A percentile compares a stretch with the other conserved stretches of the same genome.
Evolutionary conservation across 495 filamentous ascomycete species (phyloP).

Genomic region (Geoglossum glabrum): DNA sequence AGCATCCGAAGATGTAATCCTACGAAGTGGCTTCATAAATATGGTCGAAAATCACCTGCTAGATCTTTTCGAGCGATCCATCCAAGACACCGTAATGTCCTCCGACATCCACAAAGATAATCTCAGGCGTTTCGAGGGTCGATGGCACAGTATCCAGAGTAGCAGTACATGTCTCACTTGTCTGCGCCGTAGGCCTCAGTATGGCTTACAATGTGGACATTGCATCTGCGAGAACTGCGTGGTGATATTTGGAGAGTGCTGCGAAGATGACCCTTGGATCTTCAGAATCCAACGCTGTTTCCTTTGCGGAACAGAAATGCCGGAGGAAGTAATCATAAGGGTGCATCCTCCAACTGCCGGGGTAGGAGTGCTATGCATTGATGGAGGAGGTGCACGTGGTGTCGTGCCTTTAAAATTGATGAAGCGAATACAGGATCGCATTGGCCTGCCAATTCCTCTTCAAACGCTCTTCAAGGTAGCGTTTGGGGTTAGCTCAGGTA

Average conservation of each 20-base stretch:
- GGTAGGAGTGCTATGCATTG: constrained; percentile 19
- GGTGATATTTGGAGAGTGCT: constrained; percentile 10
- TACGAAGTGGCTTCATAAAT: constrained; percentile 5
- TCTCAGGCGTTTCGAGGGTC: neutral
- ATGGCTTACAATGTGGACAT: constrained; percentile 16
- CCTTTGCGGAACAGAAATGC: neutral
- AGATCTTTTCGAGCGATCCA: constrained; percentile 13
- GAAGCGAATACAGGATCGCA: constrained; percentile 13
- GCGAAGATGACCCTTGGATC: neutral
- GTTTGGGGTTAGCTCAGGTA: constrained; percentile 18
- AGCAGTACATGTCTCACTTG: constrained; percentile 5
- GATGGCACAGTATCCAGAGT: neutral
- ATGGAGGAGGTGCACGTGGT: constrained; percentile 18
- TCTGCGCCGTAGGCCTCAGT: constrained; percentile 12
- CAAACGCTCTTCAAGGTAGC: constrained; percentile 18
- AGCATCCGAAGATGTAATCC: neutral
- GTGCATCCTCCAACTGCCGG: constrained; percentile 18
- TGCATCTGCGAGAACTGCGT: constrained; percentile 17
- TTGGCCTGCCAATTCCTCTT: constrained; percentile 11
- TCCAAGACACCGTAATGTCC: neutral
- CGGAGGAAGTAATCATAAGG: constrained; percentile 10
- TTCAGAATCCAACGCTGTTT: neutral
- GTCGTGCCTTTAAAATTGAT: constrained; percentile 19
- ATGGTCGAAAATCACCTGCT: neutral
- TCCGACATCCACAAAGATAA: neutral